Percentiles rank a stretch among this genome's conserved stretches.
Evolutionary conservation across 2,329 filamentous ascomycete species (phyloP).

Genomic region (Aspergillus spinulosporus): DNA sequence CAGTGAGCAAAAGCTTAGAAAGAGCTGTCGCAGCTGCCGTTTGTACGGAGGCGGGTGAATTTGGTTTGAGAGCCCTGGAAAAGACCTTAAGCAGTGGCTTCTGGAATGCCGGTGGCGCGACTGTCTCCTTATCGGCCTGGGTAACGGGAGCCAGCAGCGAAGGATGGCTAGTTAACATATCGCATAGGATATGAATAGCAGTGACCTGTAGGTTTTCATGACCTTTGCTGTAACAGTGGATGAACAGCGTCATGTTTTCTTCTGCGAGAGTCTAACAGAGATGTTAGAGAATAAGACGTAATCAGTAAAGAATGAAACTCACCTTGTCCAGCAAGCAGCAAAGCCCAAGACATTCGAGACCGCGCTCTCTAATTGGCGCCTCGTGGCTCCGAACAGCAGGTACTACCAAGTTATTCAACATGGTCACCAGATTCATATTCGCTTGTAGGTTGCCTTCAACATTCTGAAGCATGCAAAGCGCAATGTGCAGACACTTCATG

Average conservation of each 20-base stretch:
- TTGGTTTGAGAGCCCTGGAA: slow-evolving; percentile 73
- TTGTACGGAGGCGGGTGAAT: slow-evolving; percentile 71
- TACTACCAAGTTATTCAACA: slow-evolving; percentile 95
- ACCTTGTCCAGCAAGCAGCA: slow-evolving; percentile 87
- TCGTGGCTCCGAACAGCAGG: slow-evolving; percentile 93
- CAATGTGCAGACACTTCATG: slow-evolving; percentile 96
- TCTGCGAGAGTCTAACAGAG: slow-evolving; percentile 69
- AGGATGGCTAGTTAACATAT: slow-evolving; percentile 88
- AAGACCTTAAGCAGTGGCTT: slow-evolving; percentile 81
- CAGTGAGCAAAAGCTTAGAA: slow-evolving; percentile 81
- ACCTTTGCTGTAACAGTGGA: slow-evolving; percentile 93
- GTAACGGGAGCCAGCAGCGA: slow-evolving; percentile 66
- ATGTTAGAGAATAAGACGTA: slow-evolving; percentile 14
- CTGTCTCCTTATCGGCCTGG: slow-evolving; percentile 51
- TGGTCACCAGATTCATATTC: slow-evolving; percentile 86
- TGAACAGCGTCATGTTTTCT: slow-evolving; percentile 88
- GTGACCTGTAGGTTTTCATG: slow-evolving; percentile 87
- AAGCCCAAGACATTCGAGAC: slow-evolving; percentile 83
- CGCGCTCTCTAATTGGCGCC: slow-evolving; percentile 85
- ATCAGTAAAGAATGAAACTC: slow-evolving; percentile 21
- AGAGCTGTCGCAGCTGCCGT: slow-evolving; percentile 77
- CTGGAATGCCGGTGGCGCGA: slow-evolving; percentile 47
- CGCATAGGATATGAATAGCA: slow-evolving; percentile 85
- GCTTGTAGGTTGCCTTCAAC: slow-evolving; percentile 84
- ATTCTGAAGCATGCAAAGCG: slow-evolving; percentile 95